Percentiles rank a stretch among this genome's conserved stretches.
phyloP scores from a whole-genome alignment of 2,329 filamentous ascomycete genomes.

The Calycina herbarum region DNA sequence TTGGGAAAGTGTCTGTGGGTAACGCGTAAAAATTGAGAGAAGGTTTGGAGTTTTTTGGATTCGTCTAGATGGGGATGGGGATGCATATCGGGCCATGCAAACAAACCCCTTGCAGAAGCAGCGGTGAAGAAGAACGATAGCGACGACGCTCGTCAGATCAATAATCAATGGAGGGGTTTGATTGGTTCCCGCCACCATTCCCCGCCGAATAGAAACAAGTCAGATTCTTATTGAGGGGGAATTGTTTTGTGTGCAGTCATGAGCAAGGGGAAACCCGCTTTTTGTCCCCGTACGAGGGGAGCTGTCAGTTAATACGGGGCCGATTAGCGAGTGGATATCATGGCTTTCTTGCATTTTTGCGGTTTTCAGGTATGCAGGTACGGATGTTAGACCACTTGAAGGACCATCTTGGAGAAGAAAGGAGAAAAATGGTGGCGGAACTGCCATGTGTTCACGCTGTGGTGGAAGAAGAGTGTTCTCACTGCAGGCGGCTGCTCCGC shows the following conservation, averaged over 20 bases:
- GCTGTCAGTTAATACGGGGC: background rate
- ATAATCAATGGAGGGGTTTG: background rate
- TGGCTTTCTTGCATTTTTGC: background rate
- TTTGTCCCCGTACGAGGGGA: background rate
- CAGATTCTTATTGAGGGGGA: conserved; percentile 5
- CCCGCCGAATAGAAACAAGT: background rate
- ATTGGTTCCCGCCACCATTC: background rate
- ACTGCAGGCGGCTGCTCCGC: too few relatives aligned
- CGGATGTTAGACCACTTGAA: background rate
- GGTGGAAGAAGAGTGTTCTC: background rate
- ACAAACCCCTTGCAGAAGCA: background rate
- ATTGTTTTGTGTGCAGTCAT: background rate
- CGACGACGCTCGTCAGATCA: background rate
- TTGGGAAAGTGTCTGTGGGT: background rate
- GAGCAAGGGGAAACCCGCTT: conserved; percentile 1
- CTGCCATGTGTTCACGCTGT: conserved; percentile 9
- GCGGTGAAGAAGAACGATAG: conserved; percentile 7
- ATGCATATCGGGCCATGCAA: background rate
- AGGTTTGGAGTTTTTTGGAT: background rate
- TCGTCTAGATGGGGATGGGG: background rate
- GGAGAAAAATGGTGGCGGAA: conserved; percentile 3
- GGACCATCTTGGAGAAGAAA: background rate
- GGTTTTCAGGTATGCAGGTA: background rate
- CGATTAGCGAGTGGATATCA: background rate
- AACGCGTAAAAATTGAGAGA: background rate